Evolutionary conservation across 1,139 yeast genomes (phyloP), one percentile per base, ranked within the genome.

Genomic region (Candida tetrigidarum): DNA sequence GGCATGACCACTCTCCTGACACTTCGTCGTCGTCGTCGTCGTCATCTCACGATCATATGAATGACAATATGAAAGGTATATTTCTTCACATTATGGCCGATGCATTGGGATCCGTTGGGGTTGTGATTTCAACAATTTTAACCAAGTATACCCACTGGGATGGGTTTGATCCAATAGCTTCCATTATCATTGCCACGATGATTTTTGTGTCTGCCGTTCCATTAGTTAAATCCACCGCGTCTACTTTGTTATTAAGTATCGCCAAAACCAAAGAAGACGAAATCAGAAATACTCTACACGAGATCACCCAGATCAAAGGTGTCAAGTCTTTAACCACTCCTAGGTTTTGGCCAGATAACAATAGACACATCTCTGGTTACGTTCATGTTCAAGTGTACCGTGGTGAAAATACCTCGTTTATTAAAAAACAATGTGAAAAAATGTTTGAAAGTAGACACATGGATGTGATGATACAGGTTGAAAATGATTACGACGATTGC

Each of bases 61-160:
- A 88, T 60, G 97, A 92, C 57, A 93, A 93, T 62, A 89, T 93
- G 96, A 83, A 84, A 50, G 99, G 99, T 18, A 90, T 93, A 9
- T 93, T 93, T 56, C 70, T 93, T 37, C 99, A 93, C 57, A 88
- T 93, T 37, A 65, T 93, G 39, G 99, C 99, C 0, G 99, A 93
- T 58, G 93, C 99, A 0, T 71, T 95, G 27, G 99, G 99, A 0
- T 92, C 98, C 0, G 96, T 91, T 0, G 98, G 99, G 5, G 99
- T 95, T 19, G 93, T 95, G 10, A 66, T 89, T 0, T 91, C 98
- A 0, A 93, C 99, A 0, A 46, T 86, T 2, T 64, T 86, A 33
- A 83, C 87, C 18, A 81, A 81, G 46, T 50, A 77, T 12, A 78
- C 84, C 60, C 67, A 74, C 16, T 77, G 84, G 66, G 72, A 78